Conservation (phyloP, 371 early-diverging fungal genomes). For the Mortierella sp. region DNA sequence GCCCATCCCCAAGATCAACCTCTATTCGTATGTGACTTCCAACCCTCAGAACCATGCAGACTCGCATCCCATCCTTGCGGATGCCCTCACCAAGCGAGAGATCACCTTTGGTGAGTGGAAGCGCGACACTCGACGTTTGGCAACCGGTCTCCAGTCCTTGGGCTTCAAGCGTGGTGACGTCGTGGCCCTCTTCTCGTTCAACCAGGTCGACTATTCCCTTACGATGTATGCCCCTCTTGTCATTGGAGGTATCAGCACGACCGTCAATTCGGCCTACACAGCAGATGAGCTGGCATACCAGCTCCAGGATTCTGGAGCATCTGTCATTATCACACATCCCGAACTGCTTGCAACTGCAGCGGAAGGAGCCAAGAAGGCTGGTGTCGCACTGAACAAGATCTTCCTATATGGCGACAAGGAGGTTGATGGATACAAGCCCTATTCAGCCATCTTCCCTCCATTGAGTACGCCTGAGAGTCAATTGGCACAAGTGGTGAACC, state of each 20-base stretch:
- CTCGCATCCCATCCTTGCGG: conserved; percentile 60
- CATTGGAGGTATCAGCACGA: conserved; percentile 73
- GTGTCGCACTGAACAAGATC: conserved; percentile 59
- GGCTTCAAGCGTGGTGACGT: conserved; percentile 75
- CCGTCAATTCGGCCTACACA: conserved; percentile 85
- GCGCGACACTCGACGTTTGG: conserved; percentile 64
- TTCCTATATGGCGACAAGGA: conserved; percentile 64
- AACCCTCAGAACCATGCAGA: conserved; percentile 52
- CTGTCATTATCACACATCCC: conserved; percentile 64
- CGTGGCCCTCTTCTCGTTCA: conserved; percentile 75
- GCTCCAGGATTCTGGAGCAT: conserved; percentile 74
- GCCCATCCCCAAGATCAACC: conserved; percentile 38
- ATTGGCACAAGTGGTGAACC: conserved; percentile 6
- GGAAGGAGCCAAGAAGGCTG: conserved; percentile 66
- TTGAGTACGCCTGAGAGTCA: conserved; percentile 4
- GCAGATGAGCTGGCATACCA: conserved; percentile 80
- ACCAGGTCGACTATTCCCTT: conserved; percentile 70
- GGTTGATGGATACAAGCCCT: conserved; percentile 53
- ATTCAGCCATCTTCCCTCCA: conserved; percentile 47
- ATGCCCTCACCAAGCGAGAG: conserved; percentile 61
- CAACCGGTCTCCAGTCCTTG: conserved; percentile 73
- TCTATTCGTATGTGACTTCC: conserved; percentile 40
- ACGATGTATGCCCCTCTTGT: conserved; percentile 60
- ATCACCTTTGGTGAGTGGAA: conserved; percentile 73
- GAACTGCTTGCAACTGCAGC: conserved; percentile 61